Percentiles rank a stretch among this genome's conserved stretches.
phyloP scores from a whole-genome alignment of 2,329 filamentous ascomycete species.

The Ascochyta viciae-villosae region DNA sequence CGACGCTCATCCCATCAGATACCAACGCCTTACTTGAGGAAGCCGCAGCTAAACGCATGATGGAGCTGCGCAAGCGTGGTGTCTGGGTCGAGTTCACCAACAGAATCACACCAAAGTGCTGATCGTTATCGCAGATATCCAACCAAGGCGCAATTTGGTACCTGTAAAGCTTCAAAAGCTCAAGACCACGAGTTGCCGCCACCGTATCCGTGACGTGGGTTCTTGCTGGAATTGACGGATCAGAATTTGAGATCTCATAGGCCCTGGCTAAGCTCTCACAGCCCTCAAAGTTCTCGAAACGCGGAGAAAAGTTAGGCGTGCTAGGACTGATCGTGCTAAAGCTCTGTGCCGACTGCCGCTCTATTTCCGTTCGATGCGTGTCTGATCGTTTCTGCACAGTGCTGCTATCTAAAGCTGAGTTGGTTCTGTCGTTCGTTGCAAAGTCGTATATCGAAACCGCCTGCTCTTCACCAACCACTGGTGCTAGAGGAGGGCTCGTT shows the following conservation, averaged over 20 bases:
- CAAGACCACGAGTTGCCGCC: conserved; percentile 34
- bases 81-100: conserved; percentile 56
- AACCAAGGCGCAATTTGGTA: conserved; percentile 63
- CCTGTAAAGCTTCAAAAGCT: conserved; percentile 55
- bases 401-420: background rate
- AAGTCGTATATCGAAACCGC: background rate
- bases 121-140: conserved; percentile 63
- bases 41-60: background rate
- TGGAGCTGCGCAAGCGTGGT: conserved; percentile 48
- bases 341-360: background rate
- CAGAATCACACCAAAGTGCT: conserved; percentile 61
- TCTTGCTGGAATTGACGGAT: background rate
- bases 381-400: background rate
- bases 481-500: background rate
- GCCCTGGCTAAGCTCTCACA: background rate
- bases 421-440: background rate
- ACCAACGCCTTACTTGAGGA: background rate
- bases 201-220: background rate
- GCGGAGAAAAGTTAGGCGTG: background rate
- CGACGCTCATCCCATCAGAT: background rate
- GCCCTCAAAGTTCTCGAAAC: background rate
- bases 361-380: background rate
- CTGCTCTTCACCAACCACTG: background rate
- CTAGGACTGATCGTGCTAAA: background rate
- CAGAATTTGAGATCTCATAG: background rate